Percentiles rank a stretch among this genome's conserved stretches.
Evolutionary conservation across 2,329 filamentous ascomycete species (phyloP).

Genomic region (Penicillium sp.): DNA sequence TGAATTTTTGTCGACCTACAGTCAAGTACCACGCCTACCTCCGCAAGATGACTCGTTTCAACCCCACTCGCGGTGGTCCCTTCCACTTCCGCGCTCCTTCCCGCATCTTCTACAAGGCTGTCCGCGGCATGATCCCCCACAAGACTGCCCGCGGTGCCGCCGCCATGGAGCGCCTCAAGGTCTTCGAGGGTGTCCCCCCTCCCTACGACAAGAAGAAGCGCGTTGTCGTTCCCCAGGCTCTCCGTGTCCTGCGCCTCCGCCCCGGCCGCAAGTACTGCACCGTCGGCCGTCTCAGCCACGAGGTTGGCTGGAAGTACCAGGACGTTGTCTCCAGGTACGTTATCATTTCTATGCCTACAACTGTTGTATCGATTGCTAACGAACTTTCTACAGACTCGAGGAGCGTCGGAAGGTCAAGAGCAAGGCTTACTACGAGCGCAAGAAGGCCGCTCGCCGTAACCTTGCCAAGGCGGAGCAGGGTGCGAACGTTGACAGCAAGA

Average conservation of each 20-base stretch:
- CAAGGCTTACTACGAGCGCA: conserved; percentile 99
- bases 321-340: conserved; percentile 96
- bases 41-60: conserved; percentile 99
- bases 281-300: conserved; percentile 93
- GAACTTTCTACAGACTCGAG: conserved; percentile 69
- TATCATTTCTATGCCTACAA: neutral
- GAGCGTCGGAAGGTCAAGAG: conserved; percentile 99
- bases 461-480: conserved; percentile 89
- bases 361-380: conserved; percentile 18
- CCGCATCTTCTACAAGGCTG: conserved; percentile 99
- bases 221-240: conserved; percentile 97
- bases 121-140: conserved; percentile 99
- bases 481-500: conserved; percentile 82
- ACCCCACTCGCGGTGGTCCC: conserved; percentile 98
- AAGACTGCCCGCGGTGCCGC: conserved; percentile 98
- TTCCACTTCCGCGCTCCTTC: conserved; percentile 99
- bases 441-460: conserved; percentile 93
- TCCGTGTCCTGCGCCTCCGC: conserved; percentile 94
- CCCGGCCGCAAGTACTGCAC: conserved; percentile 99
- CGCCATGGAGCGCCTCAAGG: conserved; percentile 97
- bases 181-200: conserved; percentile 98
- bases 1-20: conserved; percentile 48
- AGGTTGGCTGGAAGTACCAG: conserved; percentile 99
- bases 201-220: conserved; percentile 99
- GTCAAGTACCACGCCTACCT: conserved; percentile 99